Evolutionary conservation across 176 grass and related monocot genomes (phyloP).

Genomic region (Dactylis glomerata): DNA sequence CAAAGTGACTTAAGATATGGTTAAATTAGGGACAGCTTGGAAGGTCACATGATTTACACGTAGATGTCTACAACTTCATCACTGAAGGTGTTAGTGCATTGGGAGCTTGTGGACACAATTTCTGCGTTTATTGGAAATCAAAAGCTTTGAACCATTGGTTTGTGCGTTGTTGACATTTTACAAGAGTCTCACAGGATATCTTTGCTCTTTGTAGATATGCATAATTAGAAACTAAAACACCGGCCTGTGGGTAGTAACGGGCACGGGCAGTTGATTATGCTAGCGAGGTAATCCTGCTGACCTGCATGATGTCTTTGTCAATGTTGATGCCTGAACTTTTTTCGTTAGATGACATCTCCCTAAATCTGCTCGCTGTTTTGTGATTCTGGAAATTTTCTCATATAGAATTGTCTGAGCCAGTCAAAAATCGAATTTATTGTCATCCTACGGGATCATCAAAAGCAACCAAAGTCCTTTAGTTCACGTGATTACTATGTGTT

Average conservation of each 20-base stretch:
- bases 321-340: background rate
- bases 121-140: background rate
- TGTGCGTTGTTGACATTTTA: constrained; percentile 14
- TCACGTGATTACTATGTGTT: background rate
- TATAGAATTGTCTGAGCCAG: background rate
- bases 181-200: constrained; percentile 1
- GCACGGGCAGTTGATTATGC: constrained; percentile 3
- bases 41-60: constrained; percentile 32
- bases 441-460: constrained; percentile 8
- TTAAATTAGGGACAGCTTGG: constrained; percentile 38
- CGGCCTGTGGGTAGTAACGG: background rate
- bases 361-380: background rate
- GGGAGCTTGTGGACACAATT: constrained; percentile 2
- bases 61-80: constrained; percentile 38
- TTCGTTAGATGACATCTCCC: background rate
- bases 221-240: constrained; percentile 4
- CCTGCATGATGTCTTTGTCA: background rate
- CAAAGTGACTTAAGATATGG: constrained; percentile 37
- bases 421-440: background rate
- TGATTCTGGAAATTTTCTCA: background rate
- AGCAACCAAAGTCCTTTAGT: constrained; percentile 6
- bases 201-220: constrained; percentile 12
- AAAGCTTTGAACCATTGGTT: background rate
- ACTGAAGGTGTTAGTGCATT: constrained; percentile 9
- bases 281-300: background rate